Evolutionary conservation across 345 rosid genomes (phyloP).

Genomic region (Gossypium rotundifolium): DNA sequence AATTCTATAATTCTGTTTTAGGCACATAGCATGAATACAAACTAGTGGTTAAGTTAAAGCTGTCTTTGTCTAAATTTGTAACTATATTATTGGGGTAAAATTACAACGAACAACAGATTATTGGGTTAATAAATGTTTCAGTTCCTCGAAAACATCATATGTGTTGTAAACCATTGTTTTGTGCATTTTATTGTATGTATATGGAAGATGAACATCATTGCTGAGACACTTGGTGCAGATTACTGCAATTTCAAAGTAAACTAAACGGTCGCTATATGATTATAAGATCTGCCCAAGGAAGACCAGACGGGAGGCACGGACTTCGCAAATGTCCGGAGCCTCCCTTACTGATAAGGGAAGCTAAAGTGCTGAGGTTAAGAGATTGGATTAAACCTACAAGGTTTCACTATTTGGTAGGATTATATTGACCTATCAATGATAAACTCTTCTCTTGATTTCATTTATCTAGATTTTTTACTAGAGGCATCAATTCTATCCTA

Average conservation of each 20-base stretch:
- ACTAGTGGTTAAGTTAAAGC: not conserved
- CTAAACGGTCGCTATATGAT: not conserved
- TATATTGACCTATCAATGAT: no score
- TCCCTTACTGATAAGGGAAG: no score
- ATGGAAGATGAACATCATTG: not conserved
- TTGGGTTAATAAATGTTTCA: not conserved
- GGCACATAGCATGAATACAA: not conserved
- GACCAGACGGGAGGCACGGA: no score
- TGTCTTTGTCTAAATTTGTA: not conserved
- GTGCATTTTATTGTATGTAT: not conserved
- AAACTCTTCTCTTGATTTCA: no score
- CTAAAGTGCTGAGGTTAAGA: no score
- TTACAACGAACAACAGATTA: not conserved
- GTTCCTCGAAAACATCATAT: not conserved
- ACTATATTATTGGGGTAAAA: not conserved
- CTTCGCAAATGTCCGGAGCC: no score
- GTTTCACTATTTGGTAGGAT: no score
- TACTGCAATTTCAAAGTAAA: not conserved
- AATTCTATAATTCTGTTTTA: not conserved
- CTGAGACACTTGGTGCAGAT: not conserved
- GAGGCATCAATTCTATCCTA: no score
- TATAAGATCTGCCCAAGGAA: not conserved
- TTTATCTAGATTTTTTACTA: no score
- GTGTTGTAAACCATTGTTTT: not conserved
- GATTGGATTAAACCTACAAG: no score